Evolutionary conservation across 2,329 filamentous ascomycete species (phyloP).

Genomic region (Fusarium sp.): DNA sequence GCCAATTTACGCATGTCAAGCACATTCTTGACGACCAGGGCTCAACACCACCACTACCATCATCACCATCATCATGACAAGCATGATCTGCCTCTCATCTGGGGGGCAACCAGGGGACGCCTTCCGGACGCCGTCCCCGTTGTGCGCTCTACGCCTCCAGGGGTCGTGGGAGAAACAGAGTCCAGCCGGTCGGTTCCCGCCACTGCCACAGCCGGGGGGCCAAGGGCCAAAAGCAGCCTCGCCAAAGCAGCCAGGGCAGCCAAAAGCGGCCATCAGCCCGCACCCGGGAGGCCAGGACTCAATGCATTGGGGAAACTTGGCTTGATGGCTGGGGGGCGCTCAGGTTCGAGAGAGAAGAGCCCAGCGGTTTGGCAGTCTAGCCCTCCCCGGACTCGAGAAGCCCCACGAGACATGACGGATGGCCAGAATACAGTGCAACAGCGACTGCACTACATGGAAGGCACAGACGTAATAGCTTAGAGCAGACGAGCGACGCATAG

Average conservation of each 20-base stretch:
- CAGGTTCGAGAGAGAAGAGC: neutral
- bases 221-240: slow-evolving; percentile 34
- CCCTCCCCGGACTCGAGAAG: slow-evolving; percentile 21
- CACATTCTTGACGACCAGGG: slow-evolving; percentile 6
- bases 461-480: slow-evolving; percentile 4
- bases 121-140: slow-evolving; percentile 42
- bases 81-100: slow-evolving; percentile 26
- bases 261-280: slow-evolving; percentile 32
- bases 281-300: slow-evolving; percentile 7
- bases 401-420: slow-evolving; percentile 19
- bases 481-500: slow-evolving; percentile 12
- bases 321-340: slow-evolving; percentile 8
- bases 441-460: neutral
- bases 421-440: neutral
- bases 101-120: slow-evolving; percentile 31
- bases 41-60: slow-evolving; percentile 6
- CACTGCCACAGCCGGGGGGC: slow-evolving; percentile 36
- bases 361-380: slow-evolving; percentile 30
- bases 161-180: slow-evolving; percentile 38
- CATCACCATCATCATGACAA: slow-evolving; percentile 25
- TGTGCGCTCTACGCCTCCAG: slow-evolving; percentile 38
- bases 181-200: slow-evolving; percentile 41
- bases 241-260: slow-evolving; percentile 28
- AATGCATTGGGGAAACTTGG: slow-evolving; percentile 12
- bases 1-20: neutral